A percentile compares a stretch with the other conserved stretches of the same genome.
Evolutionary conservation across 2,329 filamentous ascomycete genomes (phyloP).

Genomic region (Epichloe hybrida): DNA sequence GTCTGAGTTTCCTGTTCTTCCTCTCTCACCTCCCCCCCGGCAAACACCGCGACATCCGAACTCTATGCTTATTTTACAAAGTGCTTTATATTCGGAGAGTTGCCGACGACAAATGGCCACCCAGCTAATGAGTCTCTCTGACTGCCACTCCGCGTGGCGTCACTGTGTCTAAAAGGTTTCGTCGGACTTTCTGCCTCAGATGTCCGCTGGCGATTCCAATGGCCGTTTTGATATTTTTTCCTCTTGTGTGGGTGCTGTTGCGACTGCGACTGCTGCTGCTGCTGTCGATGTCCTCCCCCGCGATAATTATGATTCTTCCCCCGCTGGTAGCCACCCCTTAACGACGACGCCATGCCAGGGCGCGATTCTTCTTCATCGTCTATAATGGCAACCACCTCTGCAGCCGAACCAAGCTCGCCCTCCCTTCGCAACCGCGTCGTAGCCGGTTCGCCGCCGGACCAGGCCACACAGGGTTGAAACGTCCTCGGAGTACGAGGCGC

Average conservation of each 20-base stretch:
- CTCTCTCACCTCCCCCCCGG: too few species aligned
- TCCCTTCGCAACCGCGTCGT: neutral
- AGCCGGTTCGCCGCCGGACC: neutral
- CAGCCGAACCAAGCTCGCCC: neutral
- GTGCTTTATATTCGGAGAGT: too few species aligned
- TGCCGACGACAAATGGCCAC: too few species aligned
- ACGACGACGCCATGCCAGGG: too few species aligned
- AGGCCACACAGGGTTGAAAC: neutral
- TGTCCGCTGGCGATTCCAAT: too few species aligned
- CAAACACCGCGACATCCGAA: too few species aligned
- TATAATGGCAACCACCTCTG: neutral
- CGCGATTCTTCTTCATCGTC: neutral
- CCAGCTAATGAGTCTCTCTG: too few species aligned
- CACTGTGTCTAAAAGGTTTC: too few species aligned
- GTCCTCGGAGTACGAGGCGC: neutral
- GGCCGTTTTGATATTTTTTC: neutral
- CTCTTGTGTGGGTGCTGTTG: conserved; percentile 8
- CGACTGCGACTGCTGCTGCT: conserved; percentile 6
- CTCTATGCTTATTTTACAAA: too few species aligned
- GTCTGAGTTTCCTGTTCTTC: too few species aligned
- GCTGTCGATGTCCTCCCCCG: neutral
- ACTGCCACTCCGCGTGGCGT: too few species aligned
- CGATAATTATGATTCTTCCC: neutral
- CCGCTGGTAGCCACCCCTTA: neutral
- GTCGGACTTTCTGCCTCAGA: neutral